Base-by-base conservation (phyloP, 2,329 filamentous ascomycete genomes). In the Penicillium sp. region DNA sequence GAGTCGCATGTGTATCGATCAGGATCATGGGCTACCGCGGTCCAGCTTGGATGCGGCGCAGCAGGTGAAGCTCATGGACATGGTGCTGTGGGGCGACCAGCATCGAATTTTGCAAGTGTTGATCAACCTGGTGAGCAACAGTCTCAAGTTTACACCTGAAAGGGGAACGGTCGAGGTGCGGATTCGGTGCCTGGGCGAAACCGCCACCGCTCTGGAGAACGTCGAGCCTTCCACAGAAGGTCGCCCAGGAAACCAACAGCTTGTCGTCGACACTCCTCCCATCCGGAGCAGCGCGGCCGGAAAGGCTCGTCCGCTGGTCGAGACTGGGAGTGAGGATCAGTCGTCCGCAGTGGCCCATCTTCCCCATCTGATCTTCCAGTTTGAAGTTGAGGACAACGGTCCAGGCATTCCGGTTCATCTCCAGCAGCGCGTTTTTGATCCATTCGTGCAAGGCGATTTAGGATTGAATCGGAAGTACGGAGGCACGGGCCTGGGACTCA, bases 401-500 rank as follows among this genome's bases (percentile, higher is more conserved):
- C 92, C 92, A 0, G 93, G 93, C 31, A 96, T 96, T 57, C 86
- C 91, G 0, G 84, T 88, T 6, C 80, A 89, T 63, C 85, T 96
- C 74, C 91, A 92, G 67, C 82, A 90, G 58, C 88, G 88, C 66
- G 91, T 97, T 10, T 97, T 97, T 72, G 93, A 96, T 73, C 93
- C 93, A 0, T 97, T 97, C 71, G 90, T 96, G 0, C 93, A 97
- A 75, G 93, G 90, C n/a, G 92, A 96, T 71, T 79, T 95, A 1
- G 90, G 92, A 0, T 78, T 97, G 15, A 96, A 90, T 79, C 96
- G 92, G 75, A 95, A 95, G 70, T 96, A 89, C 71, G 92, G 92
- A 17, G 93, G 93, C 15, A 96, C 93, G 0, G 93, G 93, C 4
- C 80, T 96, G 1, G 93, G 93, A 1, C 76, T 97, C 56, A 94